Base-by-base conservation (phyloP, 164 flowering plant species). In the Echeveria elegans region DNA sequence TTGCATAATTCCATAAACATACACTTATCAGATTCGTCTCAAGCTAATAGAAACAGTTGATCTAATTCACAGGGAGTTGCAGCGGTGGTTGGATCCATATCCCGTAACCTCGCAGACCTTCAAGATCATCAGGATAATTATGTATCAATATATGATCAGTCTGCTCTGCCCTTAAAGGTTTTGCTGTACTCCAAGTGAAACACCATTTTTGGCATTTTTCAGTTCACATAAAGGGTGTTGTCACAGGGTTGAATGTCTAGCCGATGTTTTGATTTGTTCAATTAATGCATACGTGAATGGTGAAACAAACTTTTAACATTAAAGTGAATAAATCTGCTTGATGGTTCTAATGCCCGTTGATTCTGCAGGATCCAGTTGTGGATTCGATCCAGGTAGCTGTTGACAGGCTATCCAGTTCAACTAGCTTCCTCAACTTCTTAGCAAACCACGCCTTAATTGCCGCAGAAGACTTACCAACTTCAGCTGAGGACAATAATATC, bases 41-140 rank as follows among this genome's bases (percentile, higher is more conserved):
- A 26, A 6, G 15, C 31, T 53, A 24, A 53, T 10, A 1, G 31
- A 53, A 9, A 53, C 12, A 53, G 60, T 53, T 11, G 16, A 9
- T 64, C 30, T 28, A 67, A 66, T 29, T 52, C 72, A 63, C 77
- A 86, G 91, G 92, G 92, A 2, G 59, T 86, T 59, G 89, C 85
- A 19, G 92, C 92, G 67, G 92, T 86, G 66, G 84, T 82, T 40
- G 92, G 89, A 66, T 87, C 92, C 62, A 72, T 85, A 72, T 82
- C 92, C 48, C 87, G 87, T 59, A 85, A 85, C 74, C 86, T 86
- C 70, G 85, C 77, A 37, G 89, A 86, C 34, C 89, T 86, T 71
- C 92, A 86, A 76, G 89, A 85, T 56, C 86, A 79, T n/a, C 86
- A 82, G 34, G 88, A 87, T 75, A 86, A 88, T 76, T 86, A 85